Evolutionary conservation across 106 monocot species (phyloP).

Genomic region (Allium sativum): DNA sequence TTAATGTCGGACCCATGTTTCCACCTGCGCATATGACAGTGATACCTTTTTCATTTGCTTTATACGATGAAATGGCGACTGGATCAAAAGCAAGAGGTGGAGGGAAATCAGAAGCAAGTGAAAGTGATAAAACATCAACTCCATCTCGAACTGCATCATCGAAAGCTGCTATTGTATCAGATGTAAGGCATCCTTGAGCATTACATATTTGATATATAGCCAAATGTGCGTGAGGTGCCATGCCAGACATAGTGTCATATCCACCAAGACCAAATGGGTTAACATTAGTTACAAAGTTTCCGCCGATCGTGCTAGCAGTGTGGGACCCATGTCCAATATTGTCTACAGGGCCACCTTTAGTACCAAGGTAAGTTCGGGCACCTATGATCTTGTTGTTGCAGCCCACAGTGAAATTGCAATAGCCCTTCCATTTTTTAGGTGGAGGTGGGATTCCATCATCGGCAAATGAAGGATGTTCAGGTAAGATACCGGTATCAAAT

Average conservation of each 20-base stretch:
- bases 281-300: slow-evolving; percentile 26
- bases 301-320: slow-evolving; percentile 65
- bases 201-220: slow-evolving; percentile 79
- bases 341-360: slow-evolving; percentile 53
- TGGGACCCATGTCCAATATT: slow-evolving; percentile 76
- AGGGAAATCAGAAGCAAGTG: slow-evolving; percentile 54
- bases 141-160: slow-evolving; percentile 70
- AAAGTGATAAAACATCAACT: slow-evolving; percentile 63
- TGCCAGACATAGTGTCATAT: slow-evolving; percentile 36
- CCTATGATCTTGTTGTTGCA: slow-evolving; percentile 93
- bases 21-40: slow-evolving; percentile 61
- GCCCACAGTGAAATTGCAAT: slow-evolving; percentile 48
- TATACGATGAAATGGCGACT: slow-evolving; percentile 69
- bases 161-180: slow-evolving; percentile 69
- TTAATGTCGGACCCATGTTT: slow-evolving; percentile 48
- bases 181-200: slow-evolving; percentile 76
- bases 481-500: slow-evolving; percentile 94
- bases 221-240: slow-evolving; percentile 54
- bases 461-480: slow-evolving; percentile 70
- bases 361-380: slow-evolving; percentile 67
- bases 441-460: slow-evolving; percentile 51
- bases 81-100: slow-evolving; percentile 61
- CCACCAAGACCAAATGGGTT: slow-evolving; percentile 36
- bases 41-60: slow-evolving; percentile 38
- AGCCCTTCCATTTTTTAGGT: slow-evolving; percentile 51